Evolutionary conservation across 2,329 filamentous ascomycete species (phyloP).

Genomic region (Plenodomus lindquistii): DNA sequence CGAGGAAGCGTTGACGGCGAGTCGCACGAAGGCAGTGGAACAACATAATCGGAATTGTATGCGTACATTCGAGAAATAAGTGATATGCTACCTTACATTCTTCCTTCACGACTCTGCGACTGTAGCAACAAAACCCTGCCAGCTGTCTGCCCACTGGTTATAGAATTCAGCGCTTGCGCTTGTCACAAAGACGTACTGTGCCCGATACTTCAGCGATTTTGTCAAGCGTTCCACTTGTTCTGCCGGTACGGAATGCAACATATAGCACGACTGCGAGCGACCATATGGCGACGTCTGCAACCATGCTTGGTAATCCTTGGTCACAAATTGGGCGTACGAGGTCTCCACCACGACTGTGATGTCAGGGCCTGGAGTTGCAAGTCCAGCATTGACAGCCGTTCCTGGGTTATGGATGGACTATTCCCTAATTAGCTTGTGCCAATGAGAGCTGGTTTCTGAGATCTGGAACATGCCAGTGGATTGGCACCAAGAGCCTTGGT

Average conservation of each 20-base stretch:
- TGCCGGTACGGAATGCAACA: slow-evolving; percentile 30
- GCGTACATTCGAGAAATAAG: too few relatives aligned
- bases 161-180: slow-evolving; percentile 24
- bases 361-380: slow-evolving; percentile 29
- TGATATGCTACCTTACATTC: too few relatives aligned
- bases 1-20: slow-evolving; percentile 13
- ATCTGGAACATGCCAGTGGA: slow-evolving; percentile 10
- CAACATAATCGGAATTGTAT: too few relatives aligned
- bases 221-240: slow-evolving; percentile 17
- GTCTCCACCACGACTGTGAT: slow-evolving; percentile 33
- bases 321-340: slow-evolving; percentile 19
- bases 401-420: slow-evolving; percentile 39
- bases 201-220: slow-evolving; percentile 12
- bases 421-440: background rate
- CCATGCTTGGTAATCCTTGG: slow-evolving; percentile 29
- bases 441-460: too few relatives aligned
- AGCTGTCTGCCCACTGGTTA: slow-evolving; percentile 24
- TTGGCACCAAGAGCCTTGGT: slow-evolving; percentile 8
- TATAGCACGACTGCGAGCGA: slow-evolving; percentile 24
- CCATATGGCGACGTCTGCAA: slow-evolving; percentile 26
- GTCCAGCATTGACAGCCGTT: slow-evolving; percentile 23
- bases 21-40: too few relatives aligned
- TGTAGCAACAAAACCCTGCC: slow-evolving; percentile 24
- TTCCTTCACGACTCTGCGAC: slow-evolving; percentile 9
- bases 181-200: slow-evolving; percentile 34